Percentiles rank a stretch among this genome's conserved stretches.
Evolutionary conservation across 768 basidiomycete species (phyloP).

Genomic region (Mrakia hoshinonis): DNA sequence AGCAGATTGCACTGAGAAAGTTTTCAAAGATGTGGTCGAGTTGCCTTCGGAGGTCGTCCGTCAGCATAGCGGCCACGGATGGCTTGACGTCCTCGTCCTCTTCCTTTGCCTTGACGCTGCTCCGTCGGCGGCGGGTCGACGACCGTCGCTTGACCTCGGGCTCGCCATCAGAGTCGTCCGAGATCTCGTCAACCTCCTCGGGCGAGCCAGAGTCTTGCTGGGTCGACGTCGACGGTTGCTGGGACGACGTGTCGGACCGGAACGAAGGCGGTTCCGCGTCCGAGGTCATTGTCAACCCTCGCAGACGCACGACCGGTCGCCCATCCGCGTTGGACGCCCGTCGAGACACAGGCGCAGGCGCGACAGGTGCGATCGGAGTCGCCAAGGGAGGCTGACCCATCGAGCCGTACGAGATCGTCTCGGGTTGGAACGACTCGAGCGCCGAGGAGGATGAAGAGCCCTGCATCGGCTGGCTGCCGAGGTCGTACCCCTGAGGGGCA

Average conservation of each 20-base stretch:
- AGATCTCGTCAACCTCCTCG: constrained; percentile 12
- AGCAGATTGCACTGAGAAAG: constrained; percentile 77
- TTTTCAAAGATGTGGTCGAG: constrained; percentile 87
- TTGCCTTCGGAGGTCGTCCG: constrained; percentile 61
- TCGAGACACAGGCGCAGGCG: constrained; percentile 7
- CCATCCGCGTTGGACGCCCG: constrained; percentile 31
- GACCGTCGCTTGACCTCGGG: background rate
- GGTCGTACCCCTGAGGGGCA: background rate
- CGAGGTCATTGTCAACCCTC: constrained; percentile 31
- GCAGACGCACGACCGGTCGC: constrained; percentile 33
- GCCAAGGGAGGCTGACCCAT: background rate
- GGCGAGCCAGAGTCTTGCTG: background rate
- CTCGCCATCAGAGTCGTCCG: constrained; percentile 15
- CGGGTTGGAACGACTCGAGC: constrained; percentile 6
- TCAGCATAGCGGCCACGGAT: constrained; percentile 27
- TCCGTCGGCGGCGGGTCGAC: constrained; percentile 1
- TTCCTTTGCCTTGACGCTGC: background rate
- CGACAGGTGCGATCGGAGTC: background rate
- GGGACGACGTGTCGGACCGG: background rate
- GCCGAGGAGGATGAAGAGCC: background rate
- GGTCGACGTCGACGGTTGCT: background rate
- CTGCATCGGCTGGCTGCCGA: background rate
- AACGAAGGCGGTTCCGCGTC: constrained; percentile 14
- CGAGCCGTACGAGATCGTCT: background rate
- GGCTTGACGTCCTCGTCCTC: constrained; percentile 13